These are phyloP conservation scores for Plectosphaerella sp. DNA, from an alignment of 2,329 filamentous ascomycete species.

Conservation along the genomic window DNA sequence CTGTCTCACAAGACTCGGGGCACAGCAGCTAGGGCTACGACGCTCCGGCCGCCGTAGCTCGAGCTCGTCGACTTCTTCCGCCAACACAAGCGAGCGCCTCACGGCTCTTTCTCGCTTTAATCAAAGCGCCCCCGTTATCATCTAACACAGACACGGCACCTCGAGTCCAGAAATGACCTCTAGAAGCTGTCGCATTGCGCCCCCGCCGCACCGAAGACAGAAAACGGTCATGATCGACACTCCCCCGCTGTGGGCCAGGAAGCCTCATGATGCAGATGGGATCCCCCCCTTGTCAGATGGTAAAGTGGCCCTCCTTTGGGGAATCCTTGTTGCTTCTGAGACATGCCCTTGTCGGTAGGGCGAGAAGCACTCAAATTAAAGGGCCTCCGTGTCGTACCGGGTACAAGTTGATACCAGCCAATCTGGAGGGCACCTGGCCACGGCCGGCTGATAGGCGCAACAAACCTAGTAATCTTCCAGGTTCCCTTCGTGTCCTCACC, in stretches of 20 bases:
- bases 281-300: neutral
- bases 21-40: neutral
- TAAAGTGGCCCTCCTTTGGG: conserved; percentile 17
- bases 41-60: neutral
- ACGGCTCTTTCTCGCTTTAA: conserved; percentile 27
- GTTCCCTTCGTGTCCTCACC: too few relatives aligned
- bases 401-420: too few relatives aligned
- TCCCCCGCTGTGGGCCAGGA: conserved; percentile 17
- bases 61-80: too few relatives aligned
- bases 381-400: too few relatives aligned
- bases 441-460: too few relatives aligned
- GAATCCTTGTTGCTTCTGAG: conserved; percentile 28
- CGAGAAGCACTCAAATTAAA: too few relatives aligned
- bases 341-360: conserved; percentile 20
- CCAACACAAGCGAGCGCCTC: conserved; percentile 9
- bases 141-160: conserved; percentile 4
- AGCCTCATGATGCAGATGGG: conserved; percentile 8
- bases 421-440: too few relatives aligned
- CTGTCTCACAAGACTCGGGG: neutral
- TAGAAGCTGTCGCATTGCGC: neutral
- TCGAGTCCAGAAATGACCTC: neutral
- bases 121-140: conserved; percentile 11
- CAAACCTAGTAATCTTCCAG: too few relatives aligned
- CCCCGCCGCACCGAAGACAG: conserved; percentile 3
- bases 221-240: conserved; percentile 21